Evolutionary conservation across 2,329 filamentous ascomycete species (phyloP).

Genomic region (Rutstroemia sp.): DNA sequence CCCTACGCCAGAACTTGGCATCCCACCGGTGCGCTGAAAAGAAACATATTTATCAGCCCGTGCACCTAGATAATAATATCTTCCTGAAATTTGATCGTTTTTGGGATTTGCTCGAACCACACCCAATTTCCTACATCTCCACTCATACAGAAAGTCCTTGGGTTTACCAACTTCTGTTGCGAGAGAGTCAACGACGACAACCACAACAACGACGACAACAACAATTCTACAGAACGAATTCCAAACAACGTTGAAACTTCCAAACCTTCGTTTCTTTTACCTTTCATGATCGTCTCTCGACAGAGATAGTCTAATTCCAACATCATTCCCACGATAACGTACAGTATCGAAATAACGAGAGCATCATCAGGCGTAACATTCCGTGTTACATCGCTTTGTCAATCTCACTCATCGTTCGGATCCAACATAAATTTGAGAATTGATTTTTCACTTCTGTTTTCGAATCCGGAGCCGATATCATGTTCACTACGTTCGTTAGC

Average conservation of each 20-base stretch:
- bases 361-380: neutral
- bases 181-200: neutral
- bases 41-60: neutral
- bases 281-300: too few relatives aligned
- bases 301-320: too few relatives aligned
- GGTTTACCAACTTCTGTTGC: too few relatives aligned
- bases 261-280: too few relatives aligned
- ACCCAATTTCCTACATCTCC: neutral
- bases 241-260: neutral
- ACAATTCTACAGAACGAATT: neutral
- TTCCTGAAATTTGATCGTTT: neutral
- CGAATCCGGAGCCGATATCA: neutral
- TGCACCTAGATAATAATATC: neutral
- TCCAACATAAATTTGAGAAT: too few relatives aligned
- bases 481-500: slow-evolving; percentile 9
- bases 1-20: neutral
- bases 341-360: neutral
- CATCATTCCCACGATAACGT: neutral
- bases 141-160: too few relatives aligned
- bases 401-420: too few relatives aligned
- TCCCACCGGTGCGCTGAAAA: neutral
- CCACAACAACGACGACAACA: neutral
- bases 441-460: neutral
- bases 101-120: neutral
- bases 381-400: neutral